Conservation (phyloP, 192 early-diverging fungal species). For the Backusella australiensis region DNA sequence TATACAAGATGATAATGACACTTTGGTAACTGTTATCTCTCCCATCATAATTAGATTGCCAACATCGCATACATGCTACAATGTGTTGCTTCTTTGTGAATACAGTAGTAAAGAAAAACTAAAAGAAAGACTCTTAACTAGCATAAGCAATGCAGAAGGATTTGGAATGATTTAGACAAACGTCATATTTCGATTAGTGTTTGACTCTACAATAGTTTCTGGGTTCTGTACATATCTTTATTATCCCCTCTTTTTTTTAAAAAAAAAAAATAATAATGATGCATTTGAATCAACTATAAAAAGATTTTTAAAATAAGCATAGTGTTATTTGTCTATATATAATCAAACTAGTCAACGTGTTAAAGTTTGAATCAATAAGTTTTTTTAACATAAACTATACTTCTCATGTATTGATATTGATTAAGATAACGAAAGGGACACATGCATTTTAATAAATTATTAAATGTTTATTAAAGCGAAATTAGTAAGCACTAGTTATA, state of each 20-base stretch:
- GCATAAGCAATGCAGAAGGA: slow-evolving; percentile 78
- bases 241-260: neutral
- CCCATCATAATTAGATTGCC: slow-evolving; percentile 60
- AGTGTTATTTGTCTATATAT: too few species aligned
- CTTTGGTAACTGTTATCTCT: neutral
- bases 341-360: neutral
- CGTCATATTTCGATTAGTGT: neutral
- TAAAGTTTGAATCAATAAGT: neutral
- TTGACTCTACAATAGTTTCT: neutral
- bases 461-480: too few species aligned
- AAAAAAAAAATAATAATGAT: neutral
- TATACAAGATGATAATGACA: neutral
- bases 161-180: slow-evolving; percentile 69
- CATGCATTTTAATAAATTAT: too few species aligned
- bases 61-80: slow-evolving; percentile 93
- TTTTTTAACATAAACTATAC: neutral
- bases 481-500: neutral
- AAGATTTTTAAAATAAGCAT: too few species aligned
- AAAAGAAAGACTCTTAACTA: slow-evolving; percentile 70
- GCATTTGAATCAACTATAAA: too few species aligned
- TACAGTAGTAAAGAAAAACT: slow-evolving; percentile 81
- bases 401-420: neutral
- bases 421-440: too few species aligned
- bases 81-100: slow-evolving; percentile 82
- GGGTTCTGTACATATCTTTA: neutral